A percentile compares a stretch with the other conserved stretches of the same genome.
Conservation (phyloP, 345 rosid genomes). For the Bruguiera sexangula region DNA sequence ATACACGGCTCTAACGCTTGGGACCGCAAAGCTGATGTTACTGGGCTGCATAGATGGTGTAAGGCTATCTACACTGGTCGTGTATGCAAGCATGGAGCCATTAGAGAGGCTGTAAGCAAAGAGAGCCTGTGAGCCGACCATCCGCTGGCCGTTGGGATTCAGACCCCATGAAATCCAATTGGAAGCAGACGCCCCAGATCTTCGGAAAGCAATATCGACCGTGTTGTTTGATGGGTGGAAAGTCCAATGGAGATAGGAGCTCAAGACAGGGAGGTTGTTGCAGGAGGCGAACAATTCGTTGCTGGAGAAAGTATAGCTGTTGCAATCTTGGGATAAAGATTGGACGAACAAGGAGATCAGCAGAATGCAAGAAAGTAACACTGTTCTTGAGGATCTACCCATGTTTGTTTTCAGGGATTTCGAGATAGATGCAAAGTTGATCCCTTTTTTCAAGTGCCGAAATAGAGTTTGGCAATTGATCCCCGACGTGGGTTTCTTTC, state of each 20-base stretch:
- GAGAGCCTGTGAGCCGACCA: conserved; percentile 60
- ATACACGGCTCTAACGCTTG: conserved; percentile 28
- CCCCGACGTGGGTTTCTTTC: background rate
- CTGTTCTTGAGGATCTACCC: background rate
- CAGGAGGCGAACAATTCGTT: conserved; percentile 20
- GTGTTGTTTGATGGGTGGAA: conserved; percentile 31
- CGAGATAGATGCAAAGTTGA: too few relatives aligned
- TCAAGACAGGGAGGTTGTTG: background rate
- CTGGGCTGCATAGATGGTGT: conserved; percentile 32
- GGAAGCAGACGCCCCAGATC: conserved; percentile 29
- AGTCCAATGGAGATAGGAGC: conserved; percentile 54
- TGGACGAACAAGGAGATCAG: background rate
- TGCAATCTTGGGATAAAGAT: conserved; percentile 40
- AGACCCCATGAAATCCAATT: conserved; percentile 68
- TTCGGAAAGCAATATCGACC: conserved; percentile 58
- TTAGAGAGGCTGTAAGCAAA: conserved; percentile 47
- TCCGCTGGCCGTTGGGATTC: conserved; percentile 36
- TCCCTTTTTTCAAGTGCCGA: too few relatives aligned
- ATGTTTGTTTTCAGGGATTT: background rate
- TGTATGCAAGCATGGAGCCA: conserved; percentile 38
- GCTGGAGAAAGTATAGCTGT: conserved; percentile 26
- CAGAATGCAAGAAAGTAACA: background rate
- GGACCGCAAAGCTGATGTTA: conserved; percentile 46
- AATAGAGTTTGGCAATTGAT: too few relatives aligned
- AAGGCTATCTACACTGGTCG: conserved; percentile 37